These are phyloP conservation scores for Fusarium virguliforme DNA, from an alignment of 2,329 filamentous ascomycete species.

Conservation along the genomic window DNA sequence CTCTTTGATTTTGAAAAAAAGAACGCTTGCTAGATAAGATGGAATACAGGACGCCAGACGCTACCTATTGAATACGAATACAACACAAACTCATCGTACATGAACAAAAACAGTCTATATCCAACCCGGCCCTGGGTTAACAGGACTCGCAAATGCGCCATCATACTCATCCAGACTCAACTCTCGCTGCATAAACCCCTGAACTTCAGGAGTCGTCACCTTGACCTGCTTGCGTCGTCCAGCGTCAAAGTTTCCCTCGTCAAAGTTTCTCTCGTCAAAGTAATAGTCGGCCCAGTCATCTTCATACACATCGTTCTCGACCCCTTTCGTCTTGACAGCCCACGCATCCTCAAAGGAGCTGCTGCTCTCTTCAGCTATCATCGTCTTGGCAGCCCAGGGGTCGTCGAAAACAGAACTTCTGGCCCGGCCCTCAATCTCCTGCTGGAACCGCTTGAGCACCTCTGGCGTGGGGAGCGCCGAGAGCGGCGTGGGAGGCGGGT, in stretches of 20 bases:
- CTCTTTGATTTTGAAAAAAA: slow-evolving; percentile 20
- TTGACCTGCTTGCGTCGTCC: slow-evolving; percentile 22
- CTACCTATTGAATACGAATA: slow-evolving; percentile 34
- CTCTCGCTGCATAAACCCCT: slow-evolving; percentile 37
- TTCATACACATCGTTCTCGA: slow-evolving; percentile 45
- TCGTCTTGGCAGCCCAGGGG: slow-evolving; percentile 26
- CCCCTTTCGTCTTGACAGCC: slow-evolving; percentile 16
- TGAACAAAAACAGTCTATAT: slow-evolving; percentile 28
- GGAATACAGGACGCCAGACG: slow-evolving; percentile 35
- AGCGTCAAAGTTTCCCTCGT: slow-evolving; percentile 46
- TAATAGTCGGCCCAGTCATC: slow-evolving; percentile 55
- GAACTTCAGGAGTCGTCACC: slow-evolving; percentile 25
- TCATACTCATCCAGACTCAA: slow-evolving; percentile 44
- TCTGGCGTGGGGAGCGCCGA: slow-evolving; percentile 47
- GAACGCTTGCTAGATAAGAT: slow-evolving; percentile 39
- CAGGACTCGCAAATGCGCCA: slow-evolving; percentile 40
- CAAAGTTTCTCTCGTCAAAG: slow-evolving; percentile 53
- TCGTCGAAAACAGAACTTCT: slow-evolving; percentile 33
- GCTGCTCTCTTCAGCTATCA: slow-evolving; percentile 2
- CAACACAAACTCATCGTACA: slow-evolving; percentile 8
- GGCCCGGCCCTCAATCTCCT: slow-evolving; percentile 26
- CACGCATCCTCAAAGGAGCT: slow-evolving; percentile 37
- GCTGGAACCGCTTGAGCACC: slow-evolving; percentile 42
- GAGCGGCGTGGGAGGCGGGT: slow-evolving; percentile 37
- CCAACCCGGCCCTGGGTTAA: slow-evolving; percentile 47